Conservation (phyloP, 805 yeast species). For the Metschnikowia drakensbergensis region DNA sequence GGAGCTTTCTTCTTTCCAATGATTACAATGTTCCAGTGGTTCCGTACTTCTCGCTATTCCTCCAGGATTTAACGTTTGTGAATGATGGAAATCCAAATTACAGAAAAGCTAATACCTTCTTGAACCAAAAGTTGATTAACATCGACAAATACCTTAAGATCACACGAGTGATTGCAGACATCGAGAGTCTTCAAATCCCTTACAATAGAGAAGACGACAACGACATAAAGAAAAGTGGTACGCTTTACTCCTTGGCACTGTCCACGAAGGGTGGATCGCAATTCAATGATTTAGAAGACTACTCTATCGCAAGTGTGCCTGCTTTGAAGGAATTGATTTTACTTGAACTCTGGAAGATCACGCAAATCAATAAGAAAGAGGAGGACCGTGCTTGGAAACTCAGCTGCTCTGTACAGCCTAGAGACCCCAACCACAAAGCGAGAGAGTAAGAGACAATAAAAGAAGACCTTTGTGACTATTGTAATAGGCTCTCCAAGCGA, state of each 20-base stretch:
- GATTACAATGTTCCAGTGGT: constrained; percentile 60
- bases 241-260: constrained; percentile 18
- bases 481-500: too few species aligned
- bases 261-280: constrained; percentile 9
- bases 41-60: constrained; percentile 69
- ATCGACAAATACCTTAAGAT: constrained; percentile 70
- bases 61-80: constrained; percentile 78
- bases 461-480: too few species aligned
- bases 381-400: constrained; percentile 71
- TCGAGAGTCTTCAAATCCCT: constrained; percentile 65
- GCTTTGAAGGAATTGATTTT: constrained; percentile 56
- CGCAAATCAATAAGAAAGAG: constrained; percentile 54
- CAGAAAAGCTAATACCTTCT: constrained; percentile 55
- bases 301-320: constrained; percentile 38
- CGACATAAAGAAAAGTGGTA: constrained; percentile 21
- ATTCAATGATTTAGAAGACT: constrained; percentile 28
- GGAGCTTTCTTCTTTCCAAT: constrained; percentile 48
- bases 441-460: not conserved
- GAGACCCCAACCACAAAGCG: constrained; percentile 26
- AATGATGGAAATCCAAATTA: constrained; percentile 75
- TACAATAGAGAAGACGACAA: constrained; percentile 32
- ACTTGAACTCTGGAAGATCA: constrained; percentile 67
- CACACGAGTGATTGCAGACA: constrained; percentile 60
- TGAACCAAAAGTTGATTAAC: constrained; percentile 59
- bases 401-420: constrained; percentile 58